These are phyloP conservation scores for Paraphoma sp. DNA, from an alignment of 2,329 filamentous ascomycete genomes.

Conservation along the genomic window DNA sequence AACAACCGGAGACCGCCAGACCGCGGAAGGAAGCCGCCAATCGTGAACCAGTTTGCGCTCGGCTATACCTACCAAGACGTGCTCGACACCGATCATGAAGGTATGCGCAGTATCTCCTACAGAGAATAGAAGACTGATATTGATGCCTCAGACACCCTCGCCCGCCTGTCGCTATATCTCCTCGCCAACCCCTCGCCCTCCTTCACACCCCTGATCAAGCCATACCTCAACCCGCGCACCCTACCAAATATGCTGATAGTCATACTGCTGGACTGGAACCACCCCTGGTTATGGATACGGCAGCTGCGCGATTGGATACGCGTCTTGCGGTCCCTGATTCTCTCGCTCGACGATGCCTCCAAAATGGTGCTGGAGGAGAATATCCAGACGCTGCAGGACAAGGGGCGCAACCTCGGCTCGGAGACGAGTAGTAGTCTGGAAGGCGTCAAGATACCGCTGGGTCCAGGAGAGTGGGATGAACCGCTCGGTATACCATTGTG, in stretches of 20 bases:
- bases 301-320: slow-evolving; percentile 90
- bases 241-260: slow-evolving; percentile 86
- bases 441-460: slow-evolving; percentile 70
- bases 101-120: slow-evolving; percentile 52
- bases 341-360: slow-evolving; percentile 75
- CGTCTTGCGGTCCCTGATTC: slow-evolving; percentile 77
- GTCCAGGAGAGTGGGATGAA: slow-evolving; percentile 93
- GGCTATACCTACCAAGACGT: slow-evolving; percentile 97
- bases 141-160: slow-evolving; percentile 74
- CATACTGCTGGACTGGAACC: slow-evolving; percentile 92
- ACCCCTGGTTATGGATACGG: slow-evolving; percentile 90
- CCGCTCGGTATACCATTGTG: slow-evolving; percentile 85
- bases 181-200: slow-evolving; percentile 83
- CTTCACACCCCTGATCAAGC: slow-evolving; percentile 82
- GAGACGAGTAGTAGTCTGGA: slow-evolving; percentile 40
- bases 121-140: not conserved
- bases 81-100: slow-evolving; percentile 90
- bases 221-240: slow-evolving; percentile 81
- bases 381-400: slow-evolving; percentile 79
- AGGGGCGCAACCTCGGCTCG: slow-evolving; percentile 33
- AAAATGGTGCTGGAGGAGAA: slow-evolving; percentile 87
- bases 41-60: slow-evolving; percentile 90
- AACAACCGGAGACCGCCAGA: slow-evolving; percentile 60
- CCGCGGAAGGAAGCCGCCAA: slow-evolving; percentile 66
- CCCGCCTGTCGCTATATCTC: slow-evolving; percentile 86